Base-by-base conservation (phyloP, 371 early-diverging fungal species). In the Umbelopsis sp. region DNA sequence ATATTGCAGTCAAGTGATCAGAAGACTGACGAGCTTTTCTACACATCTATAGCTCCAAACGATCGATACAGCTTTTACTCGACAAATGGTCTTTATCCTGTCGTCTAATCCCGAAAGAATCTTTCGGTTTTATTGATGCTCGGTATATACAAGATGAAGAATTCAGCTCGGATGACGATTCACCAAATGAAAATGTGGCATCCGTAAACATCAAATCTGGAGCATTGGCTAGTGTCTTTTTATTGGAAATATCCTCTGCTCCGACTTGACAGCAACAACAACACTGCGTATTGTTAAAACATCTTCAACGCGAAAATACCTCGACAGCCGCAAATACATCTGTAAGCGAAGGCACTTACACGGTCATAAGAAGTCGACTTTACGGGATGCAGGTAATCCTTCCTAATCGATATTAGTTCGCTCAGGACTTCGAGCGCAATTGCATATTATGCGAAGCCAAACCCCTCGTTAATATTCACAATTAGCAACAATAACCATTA, bases 11-110 rank as follows among this genome's bases (percentile, higher is more conserved):
- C 16, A 18, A 5, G 16, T 18, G 20, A 29, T 8, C 5, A 32
- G 8, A 44, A 16, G 50, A 50, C 50, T 29, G 9, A 16, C 0
- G 14, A 44, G 22, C 37, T 14, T 0, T 52, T 63, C 7, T 14
- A 29, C 37, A 22, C 41, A 50, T 62, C 20, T 32, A 29, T 66
- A 87, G 85, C 50, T 75, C 87, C 22, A 87, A 87, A 52, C 77
- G 87, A 37, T 82, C 80, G 29, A 83, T 87, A 12, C 83, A 84
- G 44, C 78, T 79, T 44, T 53, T 87, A 22, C 70, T 87, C 7
- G 79, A 82, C 50, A 85, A 84, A 63, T 87, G 87, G 87, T 67
- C 63, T 0, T 72, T 87, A 0, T 71, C 78, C 44, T 83, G 82
- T 32, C 63, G 76, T 6, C 35, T 77, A 0, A 82, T 87, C 32